Evolutionary conservation across 2,329 filamentous ascomycete species (phyloP), one percentile per base, ranked within the genome.

Genomic region (Aspergillus sclerotialis): DNA sequence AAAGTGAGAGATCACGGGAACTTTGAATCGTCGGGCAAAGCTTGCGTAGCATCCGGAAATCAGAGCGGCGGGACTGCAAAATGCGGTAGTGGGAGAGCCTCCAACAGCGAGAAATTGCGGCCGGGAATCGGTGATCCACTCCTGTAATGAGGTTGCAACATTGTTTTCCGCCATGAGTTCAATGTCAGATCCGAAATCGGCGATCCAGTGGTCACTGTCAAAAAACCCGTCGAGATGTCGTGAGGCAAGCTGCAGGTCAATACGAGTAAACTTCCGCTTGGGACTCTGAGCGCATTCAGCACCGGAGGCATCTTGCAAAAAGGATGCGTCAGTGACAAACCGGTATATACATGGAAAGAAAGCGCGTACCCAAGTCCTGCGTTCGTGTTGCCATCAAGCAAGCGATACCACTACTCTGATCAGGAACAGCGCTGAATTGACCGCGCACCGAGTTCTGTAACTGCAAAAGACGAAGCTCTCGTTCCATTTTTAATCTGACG

Each of bases 1-100:
- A 35, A 62, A 63, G 28, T 63, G 60, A 3, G 57, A 58, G 31
- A 63, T 48, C 4, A 61, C 46, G 0, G 60, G 60, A 7, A 61
- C 39, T 26, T 42, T 42, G 10, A 46, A 44, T 28, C 55, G 45
- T 13, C 55, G 55, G 11, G 60, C 52, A 12, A 52, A 50, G 5
- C 36, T 50, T 10, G 49, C 52, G 36, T 56, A 61, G 30, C 50
- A 61, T 11, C 57, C 53, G 2, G 60, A 60, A 23, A 63, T 48
- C 7, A 56, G 34, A 13, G 55, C 48, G 13, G 55, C 49, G 2
- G 58, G 49, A 26, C 45, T 53, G 3, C 53, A 43, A 9, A 44
- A 45, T 3, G 34, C 42, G 4, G 49, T 49, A n/a, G 47, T 39
- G n/a, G 44, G 46, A 16, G 46, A 45, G 7, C 55, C 53, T 11